Conservation (phyloP, 2,329 filamentous ascomycete genomes). For the Didymella pomorum region DNA sequence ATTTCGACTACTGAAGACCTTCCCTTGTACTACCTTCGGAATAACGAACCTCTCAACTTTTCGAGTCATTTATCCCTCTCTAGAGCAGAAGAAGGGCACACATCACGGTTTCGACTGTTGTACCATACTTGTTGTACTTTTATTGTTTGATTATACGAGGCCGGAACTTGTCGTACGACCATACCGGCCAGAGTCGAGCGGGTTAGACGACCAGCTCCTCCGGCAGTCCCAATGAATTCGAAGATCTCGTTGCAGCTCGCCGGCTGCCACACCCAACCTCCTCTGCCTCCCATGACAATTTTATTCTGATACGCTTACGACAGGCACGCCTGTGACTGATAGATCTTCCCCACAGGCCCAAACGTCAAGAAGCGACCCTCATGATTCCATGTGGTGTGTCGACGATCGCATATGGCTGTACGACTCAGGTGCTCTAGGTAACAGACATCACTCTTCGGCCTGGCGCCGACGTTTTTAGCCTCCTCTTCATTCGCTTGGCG, state of each 20-base stretch:
- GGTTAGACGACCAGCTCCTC: neutral
- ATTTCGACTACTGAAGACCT: constrained; percentile 31
- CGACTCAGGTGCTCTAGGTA: neutral
- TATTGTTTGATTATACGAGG: neutral
- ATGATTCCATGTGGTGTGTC: neutral
- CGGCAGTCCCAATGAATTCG: neutral
- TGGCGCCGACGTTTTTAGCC: neutral
- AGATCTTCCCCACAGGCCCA: neutral
- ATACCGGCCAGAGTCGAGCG: neutral
- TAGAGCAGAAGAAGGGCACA: constrained; percentile 6
- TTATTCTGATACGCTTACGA: neutral
- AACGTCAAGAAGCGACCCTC: neutral
- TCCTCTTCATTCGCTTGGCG: no score
- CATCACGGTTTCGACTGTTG: neutral
- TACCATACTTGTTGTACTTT: constrained; percentile 2
- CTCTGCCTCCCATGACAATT: neutral
- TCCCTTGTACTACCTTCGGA: constrained; percentile 10
- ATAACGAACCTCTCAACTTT: constrained; percentile 26
- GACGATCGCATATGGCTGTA: neutral
- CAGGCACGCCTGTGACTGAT: neutral
- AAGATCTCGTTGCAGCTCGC: neutral
- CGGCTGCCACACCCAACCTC: neutral
- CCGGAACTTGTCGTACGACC: neutral
- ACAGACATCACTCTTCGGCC: neutral
- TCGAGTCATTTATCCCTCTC: neutral